Base-by-base conservation (phyloP, 805 yeast genomes). In the Lipomyces chichibuensis region DNA sequence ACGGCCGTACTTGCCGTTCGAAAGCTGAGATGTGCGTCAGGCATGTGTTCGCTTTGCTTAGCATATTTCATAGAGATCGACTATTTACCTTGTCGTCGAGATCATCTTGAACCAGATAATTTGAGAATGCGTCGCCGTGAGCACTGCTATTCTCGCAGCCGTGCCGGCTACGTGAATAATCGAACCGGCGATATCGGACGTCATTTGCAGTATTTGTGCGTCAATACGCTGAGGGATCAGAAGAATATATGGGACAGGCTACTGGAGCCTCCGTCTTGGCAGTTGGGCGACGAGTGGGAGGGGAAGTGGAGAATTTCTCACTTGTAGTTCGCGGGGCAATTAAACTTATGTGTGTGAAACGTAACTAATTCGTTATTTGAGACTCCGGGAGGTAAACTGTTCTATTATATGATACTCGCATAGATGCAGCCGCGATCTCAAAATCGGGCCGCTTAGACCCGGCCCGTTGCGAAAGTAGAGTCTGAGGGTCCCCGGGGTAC, bases 1-100 rank as follows among this genome's bases (percentile, higher is more conserved):
- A 66, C 68, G 2, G 64, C 61, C 54, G 65, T 54, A 5, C 69
- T 59, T 25, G 43, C 32, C 20, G 33, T 25, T 37, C 62, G 27
- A 17, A 60, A 23, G 57, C 49, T 43, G 23, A n/a, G 9, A n/a
- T 3, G 49, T 43, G 8, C 1, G 39, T 43, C 11, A 43, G 49
- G 11, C 20, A 17, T n/a, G 23, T 17, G 11, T n/a, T 43, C 20
- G 49, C 20, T n/a, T n/a, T 43, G 25, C 8, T 43, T 43, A 8
- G 9, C 20, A 43, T 17, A n/a, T 37, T 13, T 14, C 43, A 37
- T 13, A 6, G 32, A 29, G 17, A 37, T 37, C 1, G 39, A 17
- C 20, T n/a, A n/a, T n/a, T 43, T 17, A 43, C 49, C 49, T 43
- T 7, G 23, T 43, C 49, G 49, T 13, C 20, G 49, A 43, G 49